Evolutionary conservation across 345 rosid genomes (phyloP), one percentile per base, ranked within the genome.

Genomic region (Physaria fendleri): DNA sequence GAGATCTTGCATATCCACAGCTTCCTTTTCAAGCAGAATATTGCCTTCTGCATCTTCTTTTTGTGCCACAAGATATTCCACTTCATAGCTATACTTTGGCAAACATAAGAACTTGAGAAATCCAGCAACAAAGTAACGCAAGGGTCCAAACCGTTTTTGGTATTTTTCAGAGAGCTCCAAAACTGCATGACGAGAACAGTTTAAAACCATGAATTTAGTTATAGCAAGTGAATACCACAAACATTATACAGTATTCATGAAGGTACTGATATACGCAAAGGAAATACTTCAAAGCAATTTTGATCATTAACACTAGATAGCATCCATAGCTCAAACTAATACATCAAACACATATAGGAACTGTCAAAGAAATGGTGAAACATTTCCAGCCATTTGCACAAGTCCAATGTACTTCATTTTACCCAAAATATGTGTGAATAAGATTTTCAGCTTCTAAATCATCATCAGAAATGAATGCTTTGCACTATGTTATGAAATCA

Each of bases 61-160:
- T 57, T 68, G 64, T 56, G 85, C 99, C 14, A 91, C 94, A 60
- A 93, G 85, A 77, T 89, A 93, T 77, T 93, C 97, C 77, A 93
- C 83, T 74, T 93, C 99, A 42, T 72, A 89, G 82, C 56, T 87
- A 77, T 93, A 93, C 70, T 80, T 93, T n/a, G 99, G 99, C 78
- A 93, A 72, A 79, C 99, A 93, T 40, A 93, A 73, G 69, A 87
- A 93, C 78, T 89, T 93, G 64, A 89, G 83, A 69, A 93, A 82
- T 39, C 99, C 99, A 72, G 99, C 97, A 72, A 93, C 90, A 62
- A 93, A 78, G 62, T 93, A 93, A 44, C 97, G 97, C 76, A 93
- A 66, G 8, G 99, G 96, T 76, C 99, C 99, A 77, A 82, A 93
- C 32, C 83, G 88, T 76, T 81, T 93, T 76, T 87, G 97, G 71